Evolutionary conservation across 2,329 filamentous ascomycete genomes (phyloP).

Genomic region (Talaromyces marneffei): DNA sequence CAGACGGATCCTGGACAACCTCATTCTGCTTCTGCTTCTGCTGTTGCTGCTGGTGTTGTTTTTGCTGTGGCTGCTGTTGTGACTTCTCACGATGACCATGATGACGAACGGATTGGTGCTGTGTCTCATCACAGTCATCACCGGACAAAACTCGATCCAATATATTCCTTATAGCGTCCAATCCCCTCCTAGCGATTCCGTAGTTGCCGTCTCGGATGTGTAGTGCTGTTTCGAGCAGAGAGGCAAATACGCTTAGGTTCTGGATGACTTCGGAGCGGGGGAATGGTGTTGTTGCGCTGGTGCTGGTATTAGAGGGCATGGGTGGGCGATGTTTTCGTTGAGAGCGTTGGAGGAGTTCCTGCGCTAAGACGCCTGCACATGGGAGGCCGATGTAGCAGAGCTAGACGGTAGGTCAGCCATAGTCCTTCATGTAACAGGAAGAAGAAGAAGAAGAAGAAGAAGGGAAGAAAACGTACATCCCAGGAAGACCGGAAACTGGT

Average conservation of each 20-base stretch:
- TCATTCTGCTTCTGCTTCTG: neutral
- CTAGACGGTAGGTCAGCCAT: neutral
- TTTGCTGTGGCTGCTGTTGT: neutral
- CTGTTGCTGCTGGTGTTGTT: too few relatives aligned
- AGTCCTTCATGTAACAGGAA: neutral
- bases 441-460: too few relatives aligned
- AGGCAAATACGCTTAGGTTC: conserved; percentile 20
- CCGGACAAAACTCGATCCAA: conserved; percentile 17
- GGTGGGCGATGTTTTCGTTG: conserved; percentile 7
- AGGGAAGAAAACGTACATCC: conserved; percentile 1
- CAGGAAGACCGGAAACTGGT: neutral
- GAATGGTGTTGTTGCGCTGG: conserved; percentile 6
- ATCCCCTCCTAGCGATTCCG: conserved; percentile 11
- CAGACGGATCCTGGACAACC: neutral
- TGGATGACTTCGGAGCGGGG: conserved; percentile 21
- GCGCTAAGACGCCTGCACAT: conserved; percentile 19
- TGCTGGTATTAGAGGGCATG: neutral
- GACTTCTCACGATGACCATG: neutral
- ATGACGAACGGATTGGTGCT: neutral
- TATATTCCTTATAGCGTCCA: conserved; percentile 16
- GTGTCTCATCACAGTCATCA: neutral
- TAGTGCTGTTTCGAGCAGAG: conserved; percentile 15
- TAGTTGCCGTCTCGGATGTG: conserved; percentile 15
- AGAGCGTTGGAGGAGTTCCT: conserved; percentile 20
- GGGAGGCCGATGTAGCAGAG: conserved; percentile 22